Evolutionary conservation across 768 basidiomycete genomes (phyloP).

Genomic region (Trichaptum fuscoviolaceum): DNA sequence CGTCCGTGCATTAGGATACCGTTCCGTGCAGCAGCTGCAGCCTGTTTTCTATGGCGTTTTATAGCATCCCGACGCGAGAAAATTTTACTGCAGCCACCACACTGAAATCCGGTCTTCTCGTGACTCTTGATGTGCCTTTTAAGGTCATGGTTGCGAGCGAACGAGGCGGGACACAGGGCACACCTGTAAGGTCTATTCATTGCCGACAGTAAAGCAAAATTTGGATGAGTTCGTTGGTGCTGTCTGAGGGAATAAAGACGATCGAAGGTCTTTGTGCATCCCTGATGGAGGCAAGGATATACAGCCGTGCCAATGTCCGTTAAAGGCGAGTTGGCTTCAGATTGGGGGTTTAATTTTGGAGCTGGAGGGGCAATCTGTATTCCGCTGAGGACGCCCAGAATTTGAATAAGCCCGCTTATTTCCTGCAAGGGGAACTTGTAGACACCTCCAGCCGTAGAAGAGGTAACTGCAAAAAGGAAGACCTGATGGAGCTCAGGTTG

Average conservation of each 20-base stretch:
- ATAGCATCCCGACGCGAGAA: conserved; percentile 78
- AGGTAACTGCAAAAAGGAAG: conserved; percentile 74
- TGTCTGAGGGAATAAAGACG: conserved; percentile 64
- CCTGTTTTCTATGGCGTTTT: conserved; percentile 66
- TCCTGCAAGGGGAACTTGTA: conserved; percentile 63
- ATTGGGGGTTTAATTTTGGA: not conserved
- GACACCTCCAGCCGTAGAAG: conserved; percentile 46
- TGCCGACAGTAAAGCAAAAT: conserved; percentile 15
- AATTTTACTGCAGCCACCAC: conserved; percentile 65
- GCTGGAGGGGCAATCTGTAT: conserved; percentile 53
- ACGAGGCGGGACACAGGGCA: conserved; percentile 61
- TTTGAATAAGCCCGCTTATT: conserved; percentile 76
- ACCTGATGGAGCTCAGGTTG: conserved; percentile 70
- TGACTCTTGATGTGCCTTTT: conserved; percentile 74
- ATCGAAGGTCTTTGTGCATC: conserved; percentile 65
- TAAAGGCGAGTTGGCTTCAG: not conserved
- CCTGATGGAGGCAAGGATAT: conserved; percentile 66
- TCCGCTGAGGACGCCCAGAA: conserved; percentile 74
- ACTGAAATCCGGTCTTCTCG: conserved; percentile 69
- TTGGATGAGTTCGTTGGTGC: conserved; percentile 63
- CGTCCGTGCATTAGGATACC: conserved; percentile 28
- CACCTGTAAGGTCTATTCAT: conserved; percentile 62
- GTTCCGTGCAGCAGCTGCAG: conserved; percentile 44
- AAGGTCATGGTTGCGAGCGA: conserved; percentile 74
- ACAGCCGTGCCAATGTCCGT: conserved; percentile 68